Evolutionary conservation across 148 eudicot genomes (phyloP).

Genomic region (Polygonum aviculare): DNA sequence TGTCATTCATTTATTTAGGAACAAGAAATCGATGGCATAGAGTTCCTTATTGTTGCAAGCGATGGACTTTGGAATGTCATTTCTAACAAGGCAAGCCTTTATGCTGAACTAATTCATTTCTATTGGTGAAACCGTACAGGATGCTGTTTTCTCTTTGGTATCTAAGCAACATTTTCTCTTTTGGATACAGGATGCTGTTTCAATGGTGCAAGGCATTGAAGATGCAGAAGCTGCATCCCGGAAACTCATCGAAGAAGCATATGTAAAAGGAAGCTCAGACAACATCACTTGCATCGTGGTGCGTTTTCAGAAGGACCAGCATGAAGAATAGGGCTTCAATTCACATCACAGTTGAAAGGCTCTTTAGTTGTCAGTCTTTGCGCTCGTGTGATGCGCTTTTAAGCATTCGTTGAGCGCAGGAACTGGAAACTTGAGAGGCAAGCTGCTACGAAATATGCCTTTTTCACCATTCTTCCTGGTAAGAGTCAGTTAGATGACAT

Average conservation of each 20-base stretch:
- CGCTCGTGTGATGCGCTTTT: conserved; percentile 1
- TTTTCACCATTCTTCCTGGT: neutral
- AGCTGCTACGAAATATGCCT: neutral
- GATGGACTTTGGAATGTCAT: conserved; percentile 87
- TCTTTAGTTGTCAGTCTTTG: neutral
- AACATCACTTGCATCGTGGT: conserved; percentile 78
- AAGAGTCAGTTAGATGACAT: neutral
- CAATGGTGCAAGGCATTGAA: conserved; percentile 41
- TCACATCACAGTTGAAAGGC: neutral
- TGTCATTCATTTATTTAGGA: conserved; percentile 28
- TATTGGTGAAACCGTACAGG: too few species aligned
- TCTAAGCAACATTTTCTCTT: neutral
- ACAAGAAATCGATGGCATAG: conserved; percentile 63
- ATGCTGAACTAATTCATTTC: neutral
- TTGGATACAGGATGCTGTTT: conserved; percentile 58
- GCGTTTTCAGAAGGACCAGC: conserved; percentile 23
- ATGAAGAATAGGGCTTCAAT: neutral
- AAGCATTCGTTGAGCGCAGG: neutral
- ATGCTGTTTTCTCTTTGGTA: too few species aligned
- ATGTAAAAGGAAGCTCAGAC: conserved; percentile 60
- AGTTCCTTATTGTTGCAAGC: conserved; percentile 78
- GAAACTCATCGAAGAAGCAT: conserved; percentile 61
- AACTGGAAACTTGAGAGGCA: neutral
- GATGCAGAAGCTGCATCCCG: conserved; percentile 69
- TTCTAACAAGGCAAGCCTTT: conserved; percentile 43